Conservation (phyloP, 805 yeast genomes). For the Brettanomyces custersianus region DNA sequence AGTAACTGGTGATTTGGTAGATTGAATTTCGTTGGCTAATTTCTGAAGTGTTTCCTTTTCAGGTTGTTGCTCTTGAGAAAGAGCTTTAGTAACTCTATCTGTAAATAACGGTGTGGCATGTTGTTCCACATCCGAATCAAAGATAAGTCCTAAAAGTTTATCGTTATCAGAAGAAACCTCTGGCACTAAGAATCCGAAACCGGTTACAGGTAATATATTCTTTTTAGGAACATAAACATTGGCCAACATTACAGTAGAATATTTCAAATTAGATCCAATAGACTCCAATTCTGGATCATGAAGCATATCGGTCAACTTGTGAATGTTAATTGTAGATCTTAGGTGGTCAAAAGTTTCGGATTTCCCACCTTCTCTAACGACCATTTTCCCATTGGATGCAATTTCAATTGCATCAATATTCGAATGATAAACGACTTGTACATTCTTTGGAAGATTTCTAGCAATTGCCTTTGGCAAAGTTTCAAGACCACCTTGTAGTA, state of each 20-base stretch:
- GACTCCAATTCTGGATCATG: slow-evolving; percentile 7
- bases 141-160: slow-evolving; percentile 74
- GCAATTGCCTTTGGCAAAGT: slow-evolving; percentile 38
- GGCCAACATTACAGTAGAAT: slow-evolving; percentile 49
- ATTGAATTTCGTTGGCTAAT: slow-evolving; percentile 11
- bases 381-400: slow-evolving; percentile 10
- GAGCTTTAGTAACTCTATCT: slow-evolving; percentile 8
- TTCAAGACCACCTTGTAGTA: slow-evolving; percentile 46
- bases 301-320: slow-evolving; percentile 28
- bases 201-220: slow-evolving; percentile 34
- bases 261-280: slow-evolving; percentile 22
- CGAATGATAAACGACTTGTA: slow-evolving; percentile 27
- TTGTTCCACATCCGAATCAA: slow-evolving; percentile 77
- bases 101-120: slow-evolving; percentile 27
- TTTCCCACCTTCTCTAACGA: slow-evolving; percentile 10
- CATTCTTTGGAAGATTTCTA: slow-evolving; percentile 33
- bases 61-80: slow-evolving; percentile 9
- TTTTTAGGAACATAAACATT: slow-evolving; percentile 52
- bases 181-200: slow-evolving; percentile 90
- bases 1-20: slow-evolving; percentile 11
- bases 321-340: slow-evolving; percentile 48
- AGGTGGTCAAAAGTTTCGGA: slow-evolving; percentile 39
- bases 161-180: slow-evolving; percentile 32
- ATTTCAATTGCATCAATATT: slow-evolving; percentile 14
- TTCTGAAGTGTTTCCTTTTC: neutral